Evolutionary conservation across 1,139 yeast genomes (phyloP), one percentile per base, ranked within the genome.

Genomic region (Candida sanyaensis): DNA sequence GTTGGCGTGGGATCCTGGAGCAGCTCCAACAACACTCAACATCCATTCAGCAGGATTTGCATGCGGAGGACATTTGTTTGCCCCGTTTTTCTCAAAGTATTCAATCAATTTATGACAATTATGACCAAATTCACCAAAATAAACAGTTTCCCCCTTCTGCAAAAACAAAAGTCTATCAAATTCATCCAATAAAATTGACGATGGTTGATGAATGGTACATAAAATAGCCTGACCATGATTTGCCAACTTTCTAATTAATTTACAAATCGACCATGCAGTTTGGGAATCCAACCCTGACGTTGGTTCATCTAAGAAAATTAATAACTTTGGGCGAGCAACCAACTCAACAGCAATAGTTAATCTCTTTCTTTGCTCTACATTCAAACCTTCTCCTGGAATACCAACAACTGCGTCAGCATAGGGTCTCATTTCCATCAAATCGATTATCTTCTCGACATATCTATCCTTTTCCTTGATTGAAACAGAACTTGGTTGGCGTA

Each of bases 51-150:
- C 83, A 3, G 83, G 83, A 51, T 81, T 66, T 63, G 85, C 66
- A 55, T 63, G 55, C 45, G 55, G 52, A 12, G 73, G 72, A 67
- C 86, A 82, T 50, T 71, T 58, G 31, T 59, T 59, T 37, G 71
- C 69, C 12, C 86, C 85, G 50, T 82, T 69, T 53, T 73, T 70
- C 61, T 81, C 87, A 55, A 84, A 84, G 59, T 84, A 84, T 37
- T 66, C 59, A 46, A 79, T 66, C 59, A 84, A 64, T 5, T 80
- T 71, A 11, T 60, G 45, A 49, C 86, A 81, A 55, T 74, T 72
- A 46, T 66, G 63, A 51, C 88, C 88, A 59, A 83, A 80, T 52
- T 82, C 86, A 51, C 88, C 88, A 61, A 82, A 83, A 63, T 83
- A 83, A 34, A 83, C 88, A 53, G 86, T 83, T 63, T 77, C 70